phyloP scores from a whole-genome alignment of 2,329 filamentous ascomycete genomes.

The Colletotrichum magnum region DNA sequence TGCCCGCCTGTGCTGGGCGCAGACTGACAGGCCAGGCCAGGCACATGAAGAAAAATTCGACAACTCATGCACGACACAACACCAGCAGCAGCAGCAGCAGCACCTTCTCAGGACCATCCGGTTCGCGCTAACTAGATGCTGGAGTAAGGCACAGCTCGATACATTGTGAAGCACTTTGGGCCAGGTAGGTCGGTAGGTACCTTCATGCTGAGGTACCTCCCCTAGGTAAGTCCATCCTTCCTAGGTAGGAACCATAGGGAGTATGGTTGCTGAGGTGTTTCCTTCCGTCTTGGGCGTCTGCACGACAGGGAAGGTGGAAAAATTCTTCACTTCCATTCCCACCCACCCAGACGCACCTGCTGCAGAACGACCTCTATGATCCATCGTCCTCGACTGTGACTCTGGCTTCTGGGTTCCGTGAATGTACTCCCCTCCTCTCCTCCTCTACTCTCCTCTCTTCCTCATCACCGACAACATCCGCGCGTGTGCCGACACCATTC shows the following conservation, averaged over 20 bases:
- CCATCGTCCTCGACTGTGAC: not conserved
- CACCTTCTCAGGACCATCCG: not conserved
- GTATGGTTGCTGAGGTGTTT: not conserved
- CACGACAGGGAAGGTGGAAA: conserved; percentile 38
- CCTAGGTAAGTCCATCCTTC: not conserved
- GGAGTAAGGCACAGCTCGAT: not conserved
- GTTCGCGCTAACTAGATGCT: no score
- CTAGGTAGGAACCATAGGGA: not conserved
- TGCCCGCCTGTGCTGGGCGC: not conserved
- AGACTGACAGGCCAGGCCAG: not conserved
- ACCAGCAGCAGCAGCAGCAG: not conserved
- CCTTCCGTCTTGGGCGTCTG: not conserved
- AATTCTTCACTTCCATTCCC: conserved; percentile 37
- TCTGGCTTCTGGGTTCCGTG: not conserved
- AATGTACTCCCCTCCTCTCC: not conserved
- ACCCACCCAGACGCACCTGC: conserved; percentile 1
- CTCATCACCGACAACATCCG: not conserved
- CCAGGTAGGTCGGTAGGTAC: not conserved
- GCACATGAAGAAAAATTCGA: conserved; percentile 22
- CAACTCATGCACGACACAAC: not conserved
- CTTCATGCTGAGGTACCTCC: not conserved
- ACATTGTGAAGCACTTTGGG: not conserved
- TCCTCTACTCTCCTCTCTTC: not conserved
- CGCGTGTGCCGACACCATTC: not conserved
- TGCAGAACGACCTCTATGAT: not conserved